phyloP scores from a whole-genome alignment of 768 basidiomycete genomes.

The Postia placenta region DNA sequence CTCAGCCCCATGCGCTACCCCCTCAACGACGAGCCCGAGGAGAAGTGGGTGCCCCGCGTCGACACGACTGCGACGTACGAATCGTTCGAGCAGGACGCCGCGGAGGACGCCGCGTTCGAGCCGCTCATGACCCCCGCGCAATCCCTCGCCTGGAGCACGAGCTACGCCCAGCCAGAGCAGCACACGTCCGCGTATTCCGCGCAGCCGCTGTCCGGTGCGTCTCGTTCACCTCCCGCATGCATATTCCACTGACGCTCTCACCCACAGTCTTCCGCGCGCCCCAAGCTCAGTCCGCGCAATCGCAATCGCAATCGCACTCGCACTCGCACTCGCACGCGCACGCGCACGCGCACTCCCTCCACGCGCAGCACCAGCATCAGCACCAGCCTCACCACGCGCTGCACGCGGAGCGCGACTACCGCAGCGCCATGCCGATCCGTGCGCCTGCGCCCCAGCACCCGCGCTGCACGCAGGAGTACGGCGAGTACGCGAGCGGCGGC shows the following conservation, averaged over 20 bases:
- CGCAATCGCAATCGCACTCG: not conserved
- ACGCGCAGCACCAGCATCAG: not conserved
- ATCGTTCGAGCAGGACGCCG: not conserved
- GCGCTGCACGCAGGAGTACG: not conserved
- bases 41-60: slow-evolving; percentile 1
- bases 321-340: not conserved
- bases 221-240: not conserved
- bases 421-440: not conserved
- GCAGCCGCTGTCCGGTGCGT: slow-evolving; percentile 1
- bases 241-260: not conserved
- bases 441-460: not conserved
- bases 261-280: slow-evolving; percentile 11
- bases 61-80: slow-evolving; percentile 1
- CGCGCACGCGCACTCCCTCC: not conserved
- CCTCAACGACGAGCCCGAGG: slow-evolving; percentile 3
- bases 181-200: slow-evolving; percentile 6
- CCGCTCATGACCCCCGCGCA: slow-evolving; percentile 20
- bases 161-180: slow-evolving; percentile 1
- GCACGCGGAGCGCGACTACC: slow-evolving; percentile 1
- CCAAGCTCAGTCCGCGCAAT: slow-evolving; percentile 2
- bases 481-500: not conserved
- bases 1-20: not conserved
- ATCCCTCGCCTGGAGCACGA: slow-evolving; percentile 12
- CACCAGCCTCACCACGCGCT: slow-evolving; percentile 1
- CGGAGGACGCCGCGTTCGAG: slow-evolving; percentile 10